phyloP scores from a whole-genome alignment of 148 eudicot genomes.

The Rhododendron williamsianum region DNA sequence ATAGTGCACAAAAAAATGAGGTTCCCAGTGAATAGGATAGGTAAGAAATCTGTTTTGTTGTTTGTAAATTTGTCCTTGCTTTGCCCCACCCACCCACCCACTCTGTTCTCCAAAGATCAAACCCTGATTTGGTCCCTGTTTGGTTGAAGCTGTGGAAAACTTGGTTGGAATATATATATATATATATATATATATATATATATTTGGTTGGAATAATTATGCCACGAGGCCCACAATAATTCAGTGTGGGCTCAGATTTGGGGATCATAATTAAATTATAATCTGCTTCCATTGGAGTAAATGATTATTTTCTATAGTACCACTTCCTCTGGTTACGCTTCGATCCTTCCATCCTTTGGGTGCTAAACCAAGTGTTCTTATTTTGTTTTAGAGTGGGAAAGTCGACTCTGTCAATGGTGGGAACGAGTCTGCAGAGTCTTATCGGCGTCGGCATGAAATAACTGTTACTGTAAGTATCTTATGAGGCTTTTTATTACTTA shows the following conservation, averaged over 20 bases:
- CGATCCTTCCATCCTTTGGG: background rate
- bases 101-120: background rate
- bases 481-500: background rate
- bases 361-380: background rate
- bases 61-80: background rate
- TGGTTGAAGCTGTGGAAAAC: background rate
- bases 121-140: background rate
- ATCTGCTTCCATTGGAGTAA: background rate
- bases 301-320: background rate
- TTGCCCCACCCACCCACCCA: background rate
- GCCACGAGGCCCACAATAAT: background rate
- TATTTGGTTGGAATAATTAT: background rate
- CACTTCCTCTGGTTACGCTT: background rate
- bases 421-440: slow-evolving; percentile 63
- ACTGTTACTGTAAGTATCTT: slow-evolving; percentile 64
- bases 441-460: slow-evolving; percentile 77
- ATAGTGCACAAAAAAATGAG: background rate
- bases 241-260: background rate
- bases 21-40: background rate
- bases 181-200: too few relatives aligned
- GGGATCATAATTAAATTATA: background rate
- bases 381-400: slow-evolving; percentile 32
- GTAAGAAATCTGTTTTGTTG: background rate
- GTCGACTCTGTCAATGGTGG: slow-evolving; percentile 32
- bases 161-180: background rate